phyloP scores from a whole-genome alignment of 768 basidiomycete species.

The Rhizopogon sp. region DNA sequence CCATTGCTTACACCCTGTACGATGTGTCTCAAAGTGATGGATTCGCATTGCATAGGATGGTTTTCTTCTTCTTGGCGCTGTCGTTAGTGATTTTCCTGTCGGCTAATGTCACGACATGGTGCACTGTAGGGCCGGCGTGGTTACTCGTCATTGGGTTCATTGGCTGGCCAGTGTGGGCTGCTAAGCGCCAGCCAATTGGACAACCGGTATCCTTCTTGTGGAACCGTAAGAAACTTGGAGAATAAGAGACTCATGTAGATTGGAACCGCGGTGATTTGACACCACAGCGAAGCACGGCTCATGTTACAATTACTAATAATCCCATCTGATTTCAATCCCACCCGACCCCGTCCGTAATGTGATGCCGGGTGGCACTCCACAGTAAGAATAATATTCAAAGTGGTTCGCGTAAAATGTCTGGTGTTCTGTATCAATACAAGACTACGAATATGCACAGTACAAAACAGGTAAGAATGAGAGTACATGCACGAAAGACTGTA shows the following conservation, averaged over 20 bases:
- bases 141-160: background rate
- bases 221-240: background rate
- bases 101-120: background rate
- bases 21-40: background rate
- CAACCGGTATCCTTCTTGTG: background rate
- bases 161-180: background rate
- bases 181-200: background rate
- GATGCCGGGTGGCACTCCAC: too few relatives aligned
- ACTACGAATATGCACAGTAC: too few relatives aligned
- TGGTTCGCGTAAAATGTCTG: too few relatives aligned
- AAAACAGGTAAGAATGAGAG: too few relatives aligned
- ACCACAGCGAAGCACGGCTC: too few relatives aligned
- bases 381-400: too few relatives aligned
- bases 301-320: too few relatives aligned
- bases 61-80: constrained; percentile 5
- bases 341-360: too few relatives aligned
- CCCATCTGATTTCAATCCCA: too few relatives aligned
- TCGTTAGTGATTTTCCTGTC: constrained; percentile 4
- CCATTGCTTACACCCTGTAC: background rate
- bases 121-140: constrained; percentile 1
- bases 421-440: too few relatives aligned
- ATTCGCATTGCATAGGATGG: background rate
- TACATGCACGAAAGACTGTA: too few relatives aligned
- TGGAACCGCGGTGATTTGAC: background rate
- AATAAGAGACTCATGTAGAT: too few relatives aligned